Evolutionary conservation across 192 early-diverging fungal species (phyloP), one percentile per base, ranked within the genome.

Genomic region (Backusella tarrabulga): DNA sequence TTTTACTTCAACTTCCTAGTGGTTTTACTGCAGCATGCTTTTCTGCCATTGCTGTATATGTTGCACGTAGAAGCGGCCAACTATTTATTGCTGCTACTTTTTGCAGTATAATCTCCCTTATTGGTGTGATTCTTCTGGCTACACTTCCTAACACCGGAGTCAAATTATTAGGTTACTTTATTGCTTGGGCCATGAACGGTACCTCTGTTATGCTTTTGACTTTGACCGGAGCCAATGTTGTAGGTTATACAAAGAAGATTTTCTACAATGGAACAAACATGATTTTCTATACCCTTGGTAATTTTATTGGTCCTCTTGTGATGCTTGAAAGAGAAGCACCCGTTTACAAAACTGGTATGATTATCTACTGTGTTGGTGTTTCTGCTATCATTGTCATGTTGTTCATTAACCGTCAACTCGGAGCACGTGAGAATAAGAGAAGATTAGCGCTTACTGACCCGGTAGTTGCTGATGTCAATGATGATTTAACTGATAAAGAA

Each of bases 221-320:
- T 4, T 54, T 63, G 15, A 34, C 34, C 15, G 50, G 52, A 21
- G 6, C 50, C 34, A 79, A 79, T 66, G 74, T 75, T 1, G 21
- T 36, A 15, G 78, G 78, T 3, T 79, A 79, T 46, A 75, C 73
- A 29, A 79, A 79, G 54, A 79, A 79, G 40, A 3, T 77, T 7
- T 50, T 69, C 17, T 69, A 68, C 7, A 69, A 70, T 6, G 75
- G 21, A 36, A 69, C 70, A 21, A 40, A 54, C 21, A 54, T 76
- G 32, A 41, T 60, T 6, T 52, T 71, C 17, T 77, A 71, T 38
- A 76, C 79, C 12, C 17, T 76, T 73, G 75, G 75, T 50, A 73
- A 67, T 17, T 73, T 73, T 67, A 69, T 76, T 52, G 79, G 75
- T 46, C 79, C 79, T 6, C 36, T 76, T 7, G 29, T 80, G 2